Percentiles rank a stretch among this genome's conserved stretches.
These are phyloP conservation scores for Candida labiduridarum DNA, from an alignment of 1,139 yeast genomes.

Conservation along the genomic window DNA sequence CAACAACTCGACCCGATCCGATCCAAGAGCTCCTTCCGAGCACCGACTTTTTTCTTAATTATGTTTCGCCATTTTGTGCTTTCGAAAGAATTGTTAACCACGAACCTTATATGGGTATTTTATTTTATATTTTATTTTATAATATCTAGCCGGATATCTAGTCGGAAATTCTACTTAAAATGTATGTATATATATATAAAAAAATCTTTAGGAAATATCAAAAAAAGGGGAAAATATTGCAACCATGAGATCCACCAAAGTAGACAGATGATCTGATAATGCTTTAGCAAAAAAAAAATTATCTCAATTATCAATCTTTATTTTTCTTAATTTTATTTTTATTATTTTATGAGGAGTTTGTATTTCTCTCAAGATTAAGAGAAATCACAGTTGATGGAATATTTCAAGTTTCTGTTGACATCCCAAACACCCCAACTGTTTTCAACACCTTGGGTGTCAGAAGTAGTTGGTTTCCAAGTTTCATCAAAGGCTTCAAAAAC, in stretches of 20 bases:
- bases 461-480: constrained; percentile 90
- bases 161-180: too few relatives aligned
- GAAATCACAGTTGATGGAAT: constrained; percentile 59
- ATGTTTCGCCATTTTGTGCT: too few relatives aligned
- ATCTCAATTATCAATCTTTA: neutral
- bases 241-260: neutral
- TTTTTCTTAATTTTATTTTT: neutral
- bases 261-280: neutral
- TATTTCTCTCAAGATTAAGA: constrained; percentile 4
- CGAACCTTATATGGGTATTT: too few relatives aligned
- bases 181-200: neutral
- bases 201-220: neutral
- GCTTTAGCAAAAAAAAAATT: neutral
- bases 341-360: neutral
- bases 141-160: too few relatives aligned
- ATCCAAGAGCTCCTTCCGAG: too few relatives aligned
- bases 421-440: constrained; percentile 92
- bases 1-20: too few relatives aligned
- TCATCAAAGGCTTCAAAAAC: constrained; percentile 95
- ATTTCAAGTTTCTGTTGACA: constrained; percentile 56
- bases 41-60: too few relatives aligned
- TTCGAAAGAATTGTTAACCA: too few relatives aligned
- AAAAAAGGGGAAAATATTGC: too few relatives aligned
- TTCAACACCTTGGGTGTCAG: constrained; percentile 85
- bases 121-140: too few relatives aligned